Evolutionary conservation across 2,329 filamentous ascomycete genomes (phyloP), one percentile per base, ranked within the genome.

Genomic region (Metarhizium brunneum): DNA sequence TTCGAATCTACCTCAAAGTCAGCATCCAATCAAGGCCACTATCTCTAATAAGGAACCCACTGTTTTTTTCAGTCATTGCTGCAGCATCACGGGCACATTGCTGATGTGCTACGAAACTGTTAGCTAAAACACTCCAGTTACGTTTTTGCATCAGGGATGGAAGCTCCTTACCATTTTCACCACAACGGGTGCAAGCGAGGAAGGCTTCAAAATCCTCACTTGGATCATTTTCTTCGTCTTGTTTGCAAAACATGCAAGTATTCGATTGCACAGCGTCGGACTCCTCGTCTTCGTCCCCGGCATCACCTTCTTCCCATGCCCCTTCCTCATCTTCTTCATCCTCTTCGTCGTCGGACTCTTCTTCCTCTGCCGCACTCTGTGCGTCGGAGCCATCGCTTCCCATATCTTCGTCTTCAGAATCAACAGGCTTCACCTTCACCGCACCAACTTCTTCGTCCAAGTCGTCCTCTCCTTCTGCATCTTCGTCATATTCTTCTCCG

Each of bases 221-320:
- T 1, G 89, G 88, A 63, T 92, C 90, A 60, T 92, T 79, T 54
- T 94, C 88, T 71, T 95, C 90, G 61, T 88, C 85, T 68, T 90
- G 80, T 56, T 85, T 84, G 73, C 92, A 96, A 65, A 92, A 95
- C 61, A 90, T 87, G 72, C 70, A 77, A 54, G 66, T 61, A 49
- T 71, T 74, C 53, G 68, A 58, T 16, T 76, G 74, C 47, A 36
- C 54, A 50, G 50, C 47, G 50, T 56, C 54, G 20, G 60, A 60
- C 11, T 59, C 59, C 30, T 59, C 60, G 48, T 48, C 56, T 50
- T 54, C 56, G 25, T 54, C 56, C 40, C 48, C 56, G 18, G 56
- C 56, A 42, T 58, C 54, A 20, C 56, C 54, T 11, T 58, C 52
- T 32, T 53, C 49, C 56, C 56, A 58, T 3, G 18, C 54, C 14